Evolutionary conservation across 164 flowering plant species (phyloP).

Genomic region (Umbilicus rupestris): DNA sequence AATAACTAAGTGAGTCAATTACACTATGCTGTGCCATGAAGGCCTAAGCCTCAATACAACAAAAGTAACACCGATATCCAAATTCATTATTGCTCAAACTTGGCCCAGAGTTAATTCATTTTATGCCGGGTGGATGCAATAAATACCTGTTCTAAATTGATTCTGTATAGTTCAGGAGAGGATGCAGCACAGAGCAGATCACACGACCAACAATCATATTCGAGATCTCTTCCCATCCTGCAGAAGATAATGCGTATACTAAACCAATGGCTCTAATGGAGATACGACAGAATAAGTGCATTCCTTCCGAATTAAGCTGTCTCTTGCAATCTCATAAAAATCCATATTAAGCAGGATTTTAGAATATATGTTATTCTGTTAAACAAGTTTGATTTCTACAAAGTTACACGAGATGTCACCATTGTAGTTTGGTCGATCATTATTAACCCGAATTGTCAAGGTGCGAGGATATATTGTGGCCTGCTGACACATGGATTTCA

Average conservation of each 20-base stretch:
- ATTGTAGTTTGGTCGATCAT: neutral
- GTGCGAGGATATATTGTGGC: neutral
- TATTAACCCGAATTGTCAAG: neutral
- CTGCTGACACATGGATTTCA: neutral
- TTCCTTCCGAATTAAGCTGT: neutral
- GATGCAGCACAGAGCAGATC: conserved; percentile 98
- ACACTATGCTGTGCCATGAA: neutral
- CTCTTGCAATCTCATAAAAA: neutral
- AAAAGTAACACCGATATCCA: neutral
- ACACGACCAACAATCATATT: conserved; percentile 87
- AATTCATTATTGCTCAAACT: neutral
- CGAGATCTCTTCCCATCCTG: conserved; percentile 95
- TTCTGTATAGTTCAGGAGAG: conserved; percentile 86
- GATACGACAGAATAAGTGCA: neutral
- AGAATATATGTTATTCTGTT: neutral
- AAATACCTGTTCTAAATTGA: conserved; percentile 80
- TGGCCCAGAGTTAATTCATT: neutral
- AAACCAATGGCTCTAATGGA: neutral
- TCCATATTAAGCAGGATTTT: neutral
- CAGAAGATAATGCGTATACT: conserved; percentile 8
- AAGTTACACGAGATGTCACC: neutral
- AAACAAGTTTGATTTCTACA: neutral
- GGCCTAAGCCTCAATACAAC: neutral
- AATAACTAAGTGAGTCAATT: neutral
- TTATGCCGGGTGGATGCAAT: neutral